Evolutionary conservation across 257 asterid genomes (phyloP), one percentile per base, ranked within the genome.

Genomic region (Scutellaria minor): DNA sequence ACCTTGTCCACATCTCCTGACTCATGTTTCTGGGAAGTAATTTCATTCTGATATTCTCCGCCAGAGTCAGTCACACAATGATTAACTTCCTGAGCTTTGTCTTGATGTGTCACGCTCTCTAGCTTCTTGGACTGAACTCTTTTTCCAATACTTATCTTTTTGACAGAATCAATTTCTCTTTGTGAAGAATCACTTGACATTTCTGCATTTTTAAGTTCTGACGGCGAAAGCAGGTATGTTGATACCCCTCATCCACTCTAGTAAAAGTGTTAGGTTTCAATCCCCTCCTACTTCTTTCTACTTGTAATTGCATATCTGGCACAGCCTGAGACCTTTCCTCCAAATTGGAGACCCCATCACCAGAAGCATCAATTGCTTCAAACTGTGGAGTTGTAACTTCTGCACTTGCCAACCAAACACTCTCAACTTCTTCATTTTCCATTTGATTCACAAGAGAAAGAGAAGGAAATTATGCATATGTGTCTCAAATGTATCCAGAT

Each of bases 191-290:
- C 48, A 44, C 48, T 44, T 44, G 48, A 12, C 48, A 44, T 44
- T 44, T 44, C 15, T 15, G 9, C 57, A 20, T 31, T 55, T 66
- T 44, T n/a, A 12, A 6, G 59, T 27, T 71, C 35, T 6, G 75
- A 15, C 2, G 66, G 68, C 15, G n/a, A 13, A 50, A 6, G 6
- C 3, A 10, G 8, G 74, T 41, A 53, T 45, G 70, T 39, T 65
- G 61, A 50, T 71, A 77, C 12, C 83, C 85, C 65, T 80, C 79
- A 67, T 72, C 83, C 3, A 70, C 82, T 66, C 80, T 81, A 8
- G 69, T 31, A 46, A 78, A 52, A 56, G 84, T 66, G 50, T 77
- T 78, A 12, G 81, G 73, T 71, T 69, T 78, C 64, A 71, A 76
- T 44, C 75, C 80, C 78, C 76, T 73, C 73, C 70, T 81, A 54